These are phyloP conservation scores for Cryptococcus sp. DNA, from an alignment of 1,284 basidiomycete genomes.

Conservation along the genomic window DNA sequence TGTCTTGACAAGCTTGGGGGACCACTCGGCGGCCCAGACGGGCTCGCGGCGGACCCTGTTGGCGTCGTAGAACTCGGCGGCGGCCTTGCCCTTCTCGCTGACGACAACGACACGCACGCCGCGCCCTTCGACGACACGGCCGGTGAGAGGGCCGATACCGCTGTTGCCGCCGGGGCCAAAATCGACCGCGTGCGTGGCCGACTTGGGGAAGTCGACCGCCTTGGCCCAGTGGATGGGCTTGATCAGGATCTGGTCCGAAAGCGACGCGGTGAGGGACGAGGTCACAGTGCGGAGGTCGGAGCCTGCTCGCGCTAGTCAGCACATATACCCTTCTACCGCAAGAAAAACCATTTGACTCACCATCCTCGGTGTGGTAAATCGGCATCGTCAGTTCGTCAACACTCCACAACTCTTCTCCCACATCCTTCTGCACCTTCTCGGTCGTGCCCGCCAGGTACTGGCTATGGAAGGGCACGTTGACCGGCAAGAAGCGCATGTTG, in stretches of 20 bases:
- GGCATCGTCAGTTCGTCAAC: constrained; percentile 70
- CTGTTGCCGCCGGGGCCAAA: constrained; percentile 93
- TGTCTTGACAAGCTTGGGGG: constrained; percentile 81
- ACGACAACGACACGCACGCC: constrained; percentile 84
- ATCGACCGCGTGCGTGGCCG: constrained; percentile 90
- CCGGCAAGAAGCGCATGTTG: constrained; percentile 86
- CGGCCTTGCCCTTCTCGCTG: constrained; percentile 79
- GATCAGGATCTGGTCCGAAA: constrained; percentile 91
- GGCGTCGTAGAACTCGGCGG: constrained; percentile 76
- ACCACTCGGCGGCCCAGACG: constrained; percentile 87
- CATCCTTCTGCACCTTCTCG: constrained; percentile 69
- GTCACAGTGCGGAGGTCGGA: constrained; percentile 68
- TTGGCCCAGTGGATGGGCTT: constrained; percentile 88
- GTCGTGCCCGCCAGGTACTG: constrained; percentile 74
- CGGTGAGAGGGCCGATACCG: constrained; percentile 87
- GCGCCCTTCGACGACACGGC: constrained; percentile 85
- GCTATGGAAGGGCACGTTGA: constrained; percentile 95
- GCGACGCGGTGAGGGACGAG: constrained; percentile 69
- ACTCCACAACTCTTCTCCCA: constrained; percentile 80
- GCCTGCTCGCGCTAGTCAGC: constrained; percentile 55
- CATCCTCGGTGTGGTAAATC: constrained; percentile 89
- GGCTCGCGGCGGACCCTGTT: constrained; percentile 69
- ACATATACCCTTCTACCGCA: constrained; percentile 9
- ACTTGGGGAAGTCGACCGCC: constrained; percentile 81
- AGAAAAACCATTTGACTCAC: constrained; percentile 53